Percentiles rank a stretch among this genome's conserved stretches.
Conservation (phyloP, 1,284 basidiomycete genomes). For the Meira miltonrushii region DNA sequence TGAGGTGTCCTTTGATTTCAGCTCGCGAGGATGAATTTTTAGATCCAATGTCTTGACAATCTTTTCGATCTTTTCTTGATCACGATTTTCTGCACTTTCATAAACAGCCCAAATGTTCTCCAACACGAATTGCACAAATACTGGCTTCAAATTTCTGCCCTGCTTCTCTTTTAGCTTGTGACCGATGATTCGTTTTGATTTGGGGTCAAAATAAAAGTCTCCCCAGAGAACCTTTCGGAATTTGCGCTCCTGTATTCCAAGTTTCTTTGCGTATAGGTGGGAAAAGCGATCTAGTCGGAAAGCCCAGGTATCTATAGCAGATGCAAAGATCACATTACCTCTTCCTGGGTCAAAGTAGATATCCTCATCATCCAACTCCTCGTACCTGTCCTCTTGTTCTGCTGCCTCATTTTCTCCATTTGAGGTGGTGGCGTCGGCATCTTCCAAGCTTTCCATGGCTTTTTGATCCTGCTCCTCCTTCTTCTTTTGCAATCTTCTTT, state of each 20-base stretch:
- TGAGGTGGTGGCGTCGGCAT: constrained; percentile 18
- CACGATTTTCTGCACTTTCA: constrained; percentile 43
- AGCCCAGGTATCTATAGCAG: constrained; percentile 95
- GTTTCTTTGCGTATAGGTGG: constrained; percentile 81
- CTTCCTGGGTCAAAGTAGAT: constrained; percentile 94
- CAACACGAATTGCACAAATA: constrained; percentile 95
- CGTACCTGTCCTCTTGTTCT: constrained; percentile 46
- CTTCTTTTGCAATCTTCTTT: constrained; percentile 69
- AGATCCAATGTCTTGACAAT: constrained; percentile 79
- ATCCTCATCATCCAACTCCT: constrained; percentile 87
- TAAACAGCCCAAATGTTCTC: constrained; percentile 98
- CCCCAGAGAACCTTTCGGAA: constrained; percentile 90
- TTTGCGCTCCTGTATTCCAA: constrained; percentile 84
- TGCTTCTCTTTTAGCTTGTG: constrained; percentile 73
- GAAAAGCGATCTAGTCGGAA: constrained; percentile 93
- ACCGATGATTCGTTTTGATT: constrained; percentile 86
- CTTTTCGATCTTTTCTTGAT: constrained; percentile 70
- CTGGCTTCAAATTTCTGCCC: constrained; percentile 75
- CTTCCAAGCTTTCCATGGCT: constrained; percentile 14
- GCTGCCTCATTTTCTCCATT: constrained; percentile 54
- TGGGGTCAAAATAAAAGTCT: constrained; percentile 93
- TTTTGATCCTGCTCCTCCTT: constrained; percentile 58
- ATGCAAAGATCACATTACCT: constrained; percentile 95
- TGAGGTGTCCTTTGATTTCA: constrained; percentile 83
- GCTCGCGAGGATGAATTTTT: constrained; percentile 79